Base-by-base conservation (phyloP, 139 green algal genomes). In the Chlorella sp. region DNA sequence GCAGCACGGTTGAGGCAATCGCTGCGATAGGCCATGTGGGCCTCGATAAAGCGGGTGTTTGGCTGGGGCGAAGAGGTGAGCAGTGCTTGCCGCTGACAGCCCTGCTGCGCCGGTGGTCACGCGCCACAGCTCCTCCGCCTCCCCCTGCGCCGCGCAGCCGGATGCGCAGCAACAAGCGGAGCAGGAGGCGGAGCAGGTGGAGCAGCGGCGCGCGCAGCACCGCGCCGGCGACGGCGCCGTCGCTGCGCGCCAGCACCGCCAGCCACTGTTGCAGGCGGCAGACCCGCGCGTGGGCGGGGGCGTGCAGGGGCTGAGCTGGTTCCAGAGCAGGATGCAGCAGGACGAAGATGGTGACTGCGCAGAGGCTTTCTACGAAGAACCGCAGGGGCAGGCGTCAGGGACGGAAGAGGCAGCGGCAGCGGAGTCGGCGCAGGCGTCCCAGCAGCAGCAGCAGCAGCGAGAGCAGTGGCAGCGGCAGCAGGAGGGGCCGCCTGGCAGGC, bases 341-440 rank as follows among this genome's bases (percentile, higher is more conserved):
- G 79, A 85, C n/a, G 65, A 33, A 8, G 79, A 85, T 38, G 79
- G 74, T n/a, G 79, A 85, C 67, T 63, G 59, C 25, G 79, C 79
- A 1, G 41, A 73, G 36, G 15, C n/a, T 3, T 85, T 85, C 42
- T 46, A 82, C 5, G 74, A 78, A 48, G 79, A 85, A 25, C n/a
- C 55, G 8, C 25, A 21, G 27, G 60, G 40, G 35, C 43, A 70
- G 45, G 31, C 42, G 42, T 35, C 50, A 36, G 51, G 36, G 25
- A 46, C 40, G 55, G 31, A 27, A 33, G 27, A 19, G 29, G 29
- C 21, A 50, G 29, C 59, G 51, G 72, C 59, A 62, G 59, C 40
- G 35, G 58, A 23, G 50, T 40, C 14, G 9, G n/a, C 12, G 69
- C 53, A 41, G 69, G 27, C 17, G 6, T 19, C 33, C 35, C 36